These are phyloP conservation scores for Dothistroma pini DNA, from an alignment of 2,329 filamentous ascomycete genomes.

Conservation along the genomic window DNA sequence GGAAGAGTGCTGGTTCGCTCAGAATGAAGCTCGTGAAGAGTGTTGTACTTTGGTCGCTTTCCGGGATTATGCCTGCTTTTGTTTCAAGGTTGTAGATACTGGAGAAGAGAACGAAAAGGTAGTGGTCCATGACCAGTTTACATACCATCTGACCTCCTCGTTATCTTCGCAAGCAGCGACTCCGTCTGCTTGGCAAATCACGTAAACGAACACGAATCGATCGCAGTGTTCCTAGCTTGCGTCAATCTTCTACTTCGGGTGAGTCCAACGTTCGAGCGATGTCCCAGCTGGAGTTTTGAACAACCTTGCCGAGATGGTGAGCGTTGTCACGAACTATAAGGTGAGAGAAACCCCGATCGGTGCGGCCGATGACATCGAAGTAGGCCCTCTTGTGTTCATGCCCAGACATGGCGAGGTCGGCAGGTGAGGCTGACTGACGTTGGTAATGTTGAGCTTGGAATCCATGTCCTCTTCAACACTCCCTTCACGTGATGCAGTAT, in stretches of 20 bases:
- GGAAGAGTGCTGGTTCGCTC: background rate
- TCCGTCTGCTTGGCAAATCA: background rate
- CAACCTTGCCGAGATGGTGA: background rate
- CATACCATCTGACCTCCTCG: background rate
- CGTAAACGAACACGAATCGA: background rate
- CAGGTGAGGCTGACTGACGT: background rate
- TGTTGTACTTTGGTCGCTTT: background rate
- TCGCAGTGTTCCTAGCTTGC: background rate
- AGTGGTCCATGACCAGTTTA: conserved; percentile 3
- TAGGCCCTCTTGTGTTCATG: background rate
- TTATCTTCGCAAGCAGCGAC: too few relatives aligned
- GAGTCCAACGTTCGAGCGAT: background rate
- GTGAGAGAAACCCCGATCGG: background rate
- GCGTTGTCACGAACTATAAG: background rate
- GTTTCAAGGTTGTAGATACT: background rate
- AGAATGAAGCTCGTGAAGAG: background rate
- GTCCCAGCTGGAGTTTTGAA: background rate
- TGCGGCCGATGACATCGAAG: background rate
- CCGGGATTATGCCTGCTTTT: background rate
- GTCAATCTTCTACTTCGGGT: background rate
- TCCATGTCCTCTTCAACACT: background rate
- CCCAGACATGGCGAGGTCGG: background rate
- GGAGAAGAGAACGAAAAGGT: background rate
- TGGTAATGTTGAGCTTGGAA: background rate
- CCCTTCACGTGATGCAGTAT: background rate